Evolutionary conservation across 2,329 filamentous ascomycete genomes (phyloP).

Genomic region (Ceratocystis lukuohia): DNA sequence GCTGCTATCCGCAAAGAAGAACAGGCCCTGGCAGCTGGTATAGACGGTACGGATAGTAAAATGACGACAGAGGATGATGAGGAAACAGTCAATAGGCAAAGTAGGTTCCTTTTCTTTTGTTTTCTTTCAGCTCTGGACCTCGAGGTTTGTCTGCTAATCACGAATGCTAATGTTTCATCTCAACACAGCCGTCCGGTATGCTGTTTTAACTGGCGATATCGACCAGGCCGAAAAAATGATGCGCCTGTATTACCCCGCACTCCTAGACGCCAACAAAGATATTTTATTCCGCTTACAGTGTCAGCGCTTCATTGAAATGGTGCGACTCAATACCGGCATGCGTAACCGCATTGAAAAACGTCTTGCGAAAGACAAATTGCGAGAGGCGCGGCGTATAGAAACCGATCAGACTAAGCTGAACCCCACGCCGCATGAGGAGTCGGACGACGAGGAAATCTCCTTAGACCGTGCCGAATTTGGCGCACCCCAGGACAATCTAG

Average conservation of each 20-base stretch:
- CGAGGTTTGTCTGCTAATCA: background rate
- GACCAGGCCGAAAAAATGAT: conserved; percentile 79
- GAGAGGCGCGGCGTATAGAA: conserved; percentile 14
- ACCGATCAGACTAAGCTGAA: conserved; percentile 41
- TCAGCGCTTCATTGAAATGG: conserved; percentile 92
- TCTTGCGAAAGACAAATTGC: background rate
- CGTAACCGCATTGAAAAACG: conserved; percentile 26
- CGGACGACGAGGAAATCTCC: background rate
- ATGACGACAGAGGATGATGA: conserved; percentile 64
- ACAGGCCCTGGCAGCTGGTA: conserved; percentile 49
- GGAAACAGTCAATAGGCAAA: conserved; percentile 74
- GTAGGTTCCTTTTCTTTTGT: conserved; percentile 54
- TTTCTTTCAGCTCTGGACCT: background rate
- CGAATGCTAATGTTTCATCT: background rate
- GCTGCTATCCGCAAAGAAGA: conserved; percentile 66
- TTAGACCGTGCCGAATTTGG: background rate
- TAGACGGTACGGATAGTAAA: conserved; percentile 36
- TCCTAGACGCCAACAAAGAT: conserved; percentile 65
- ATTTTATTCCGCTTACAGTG: conserved; percentile 82
- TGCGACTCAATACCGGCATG: conserved; percentile 47
- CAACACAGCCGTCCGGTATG: conserved; percentile 60
- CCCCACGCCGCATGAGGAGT: conserved; percentile 1
- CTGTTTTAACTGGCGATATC: conserved; percentile 83
- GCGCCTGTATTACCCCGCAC: conserved; percentile 61
- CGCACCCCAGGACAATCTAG: conserved; percentile 7